Percentiles rank a stretch among this genome's conserved stretches.
These are phyloP conservation scores for Metahyphopichia silvanorum DNA, from an alignment of 805 yeast genomes.

Conservation along the genomic window DNA sequence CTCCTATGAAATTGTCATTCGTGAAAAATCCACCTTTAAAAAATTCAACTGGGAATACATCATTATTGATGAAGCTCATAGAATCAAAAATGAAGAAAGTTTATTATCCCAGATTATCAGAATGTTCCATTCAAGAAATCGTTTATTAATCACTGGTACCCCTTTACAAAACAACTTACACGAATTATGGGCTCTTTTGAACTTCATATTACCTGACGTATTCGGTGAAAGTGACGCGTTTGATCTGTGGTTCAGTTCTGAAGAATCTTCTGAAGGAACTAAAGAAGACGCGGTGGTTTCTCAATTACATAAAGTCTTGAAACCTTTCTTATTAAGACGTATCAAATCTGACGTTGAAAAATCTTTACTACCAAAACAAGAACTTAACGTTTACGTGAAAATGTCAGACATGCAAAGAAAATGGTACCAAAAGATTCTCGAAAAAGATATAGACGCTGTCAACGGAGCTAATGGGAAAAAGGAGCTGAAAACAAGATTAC, in stretches of 20 bases:
- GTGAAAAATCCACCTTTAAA: constrained; percentile 63
- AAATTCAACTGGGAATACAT: constrained; percentile 77
- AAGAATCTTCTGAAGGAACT: constrained; percentile 32
- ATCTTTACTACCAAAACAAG: constrained; percentile 71
- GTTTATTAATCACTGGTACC: constrained; percentile 77
- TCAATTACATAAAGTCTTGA: constrained; percentile 71
- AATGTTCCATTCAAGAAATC: constrained; percentile 64
- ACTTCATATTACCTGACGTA: constrained; percentile 74
- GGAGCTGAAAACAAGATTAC: constrained; percentile 71
- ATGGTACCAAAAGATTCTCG: constrained; percentile 75
- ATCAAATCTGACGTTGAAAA: constrained; percentile 80
- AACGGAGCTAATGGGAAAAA: constrained; percentile 76
- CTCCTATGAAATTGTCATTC: constrained; percentile 74
- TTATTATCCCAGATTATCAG: constrained; percentile 71
- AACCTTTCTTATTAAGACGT: constrained; percentile 74
- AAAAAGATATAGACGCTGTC: constrained; percentile 80
- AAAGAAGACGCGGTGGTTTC: constrained; percentile 53
- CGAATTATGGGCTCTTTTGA: constrained; percentile 78
- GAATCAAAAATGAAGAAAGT: constrained; percentile 76
- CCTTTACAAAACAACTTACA: constrained; percentile 78
- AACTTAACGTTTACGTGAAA: constrained; percentile 66
- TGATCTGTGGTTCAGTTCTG: constrained; percentile 64
- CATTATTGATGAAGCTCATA: constrained; percentile 78
- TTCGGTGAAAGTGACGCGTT: constrained; percentile 71
- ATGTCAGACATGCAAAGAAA: constrained; percentile 77